A percentile compares a stretch with the other conserved stretches of the same genome.
Evolutionary conservation across 2,329 filamentous ascomycete genomes (phyloP).

Genomic region (Pseudogymnoascus sp.): DNA sequence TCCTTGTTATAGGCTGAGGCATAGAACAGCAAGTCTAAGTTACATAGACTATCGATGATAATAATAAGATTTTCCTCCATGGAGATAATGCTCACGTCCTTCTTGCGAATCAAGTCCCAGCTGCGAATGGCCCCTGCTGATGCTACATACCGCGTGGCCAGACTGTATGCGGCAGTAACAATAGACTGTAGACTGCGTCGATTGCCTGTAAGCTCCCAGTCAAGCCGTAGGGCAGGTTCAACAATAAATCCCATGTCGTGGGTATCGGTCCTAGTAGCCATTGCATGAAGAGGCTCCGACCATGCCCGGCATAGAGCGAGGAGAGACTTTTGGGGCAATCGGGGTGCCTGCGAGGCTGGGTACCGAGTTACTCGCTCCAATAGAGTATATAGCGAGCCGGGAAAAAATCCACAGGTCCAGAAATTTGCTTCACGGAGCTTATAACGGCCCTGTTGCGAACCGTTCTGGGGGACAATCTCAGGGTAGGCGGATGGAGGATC

Average conservation of each 20-base stretch:
- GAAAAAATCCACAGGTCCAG: slow-evolving; percentile 38
- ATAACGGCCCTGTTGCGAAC: slow-evolving; percentile 24
- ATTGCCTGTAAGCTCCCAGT: slow-evolving; percentile 39
- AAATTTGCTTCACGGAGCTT: slow-evolving; percentile 30
- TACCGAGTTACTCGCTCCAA: slow-evolving; percentile 30
- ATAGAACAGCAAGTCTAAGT: slow-evolving; percentile 34
- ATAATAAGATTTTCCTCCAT: slow-evolving; percentile 30
- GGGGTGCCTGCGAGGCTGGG: slow-evolving; percentile 18
- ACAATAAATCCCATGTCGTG: slow-evolving; percentile 49
- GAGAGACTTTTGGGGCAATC: slow-evolving; percentile 12
- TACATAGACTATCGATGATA: slow-evolving; percentile 38
- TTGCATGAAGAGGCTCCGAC: slow-evolving; percentile 31
- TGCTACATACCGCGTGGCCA: slow-evolving; percentile 36
- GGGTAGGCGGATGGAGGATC: slow-evolving; percentile 23
- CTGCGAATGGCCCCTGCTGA: slow-evolving; percentile 38
- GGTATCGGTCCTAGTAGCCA: slow-evolving; percentile 38
- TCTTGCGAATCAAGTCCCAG: slow-evolving; percentile 36
- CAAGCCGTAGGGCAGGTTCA: slow-evolving; percentile 37
- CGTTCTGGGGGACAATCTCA: slow-evolving; percentile 28
- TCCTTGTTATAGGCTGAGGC: slow-evolving; percentile 30
- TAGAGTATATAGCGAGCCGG: slow-evolving; percentile 30
- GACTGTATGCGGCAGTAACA: slow-evolving; percentile 35
- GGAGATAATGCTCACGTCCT: slow-evolving; percentile 24
- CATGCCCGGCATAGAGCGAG: slow-evolving; percentile 25
- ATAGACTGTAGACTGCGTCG: slow-evolving; percentile 33